These are phyloP conservation scores for Pleomassaria siparia DNA, from an alignment of 2,329 filamentous ascomycete genomes.

Conservation along the genomic window DNA sequence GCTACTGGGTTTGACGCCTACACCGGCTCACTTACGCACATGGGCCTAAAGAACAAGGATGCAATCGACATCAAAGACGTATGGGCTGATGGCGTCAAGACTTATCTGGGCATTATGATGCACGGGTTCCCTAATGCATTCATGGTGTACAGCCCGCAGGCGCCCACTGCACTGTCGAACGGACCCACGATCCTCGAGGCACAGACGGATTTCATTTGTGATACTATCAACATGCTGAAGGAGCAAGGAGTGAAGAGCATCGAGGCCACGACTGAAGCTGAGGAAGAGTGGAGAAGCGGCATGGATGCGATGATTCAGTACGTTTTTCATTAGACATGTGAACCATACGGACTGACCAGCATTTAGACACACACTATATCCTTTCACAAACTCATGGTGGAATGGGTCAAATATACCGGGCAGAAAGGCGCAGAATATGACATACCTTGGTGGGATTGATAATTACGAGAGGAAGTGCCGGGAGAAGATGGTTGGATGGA, in stretches of 20 bases:
- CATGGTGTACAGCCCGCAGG: slow-evolving; percentile 47
- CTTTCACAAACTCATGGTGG: slow-evolving; percentile 46
- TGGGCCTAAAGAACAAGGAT: slow-evolving; percentile 34
- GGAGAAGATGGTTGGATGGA: slow-evolving; percentile 21
- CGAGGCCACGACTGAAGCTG: slow-evolving; percentile 41
- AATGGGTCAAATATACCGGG: slow-evolving; percentile 45
- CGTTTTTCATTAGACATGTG: slow-evolving; percentile 2
- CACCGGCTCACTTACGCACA: slow-evolving; percentile 36
- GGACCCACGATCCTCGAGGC: slow-evolving; percentile 45
- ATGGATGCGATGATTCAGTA: slow-evolving; percentile 35
- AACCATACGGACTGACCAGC: background rate
- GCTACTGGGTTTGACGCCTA: slow-evolving; percentile 49
- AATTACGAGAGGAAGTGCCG: slow-evolving; percentile 21
- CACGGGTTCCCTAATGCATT: slow-evolving; percentile 42
- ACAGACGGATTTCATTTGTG: slow-evolving; percentile 45
- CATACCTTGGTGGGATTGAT: slow-evolving; percentile 39
- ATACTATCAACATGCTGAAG: slow-evolving; percentile 37
- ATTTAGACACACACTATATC: slow-evolving; percentile 34
- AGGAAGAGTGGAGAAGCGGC: slow-evolving; percentile 41
- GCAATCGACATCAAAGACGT: slow-evolving; percentile 37
- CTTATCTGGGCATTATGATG: slow-evolving; percentile 44
- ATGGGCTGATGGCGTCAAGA: slow-evolving; percentile 42
- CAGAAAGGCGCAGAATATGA: slow-evolving; percentile 45
- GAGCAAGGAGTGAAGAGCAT: slow-evolving; percentile 22
- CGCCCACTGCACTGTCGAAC: slow-evolving; percentile 49